Percentiles rank a stretch among this genome's conserved stretches.
Evolutionary conservation across 805 yeast genomes (phyloP).

Genomic region (Candida easanensis): DNA sequence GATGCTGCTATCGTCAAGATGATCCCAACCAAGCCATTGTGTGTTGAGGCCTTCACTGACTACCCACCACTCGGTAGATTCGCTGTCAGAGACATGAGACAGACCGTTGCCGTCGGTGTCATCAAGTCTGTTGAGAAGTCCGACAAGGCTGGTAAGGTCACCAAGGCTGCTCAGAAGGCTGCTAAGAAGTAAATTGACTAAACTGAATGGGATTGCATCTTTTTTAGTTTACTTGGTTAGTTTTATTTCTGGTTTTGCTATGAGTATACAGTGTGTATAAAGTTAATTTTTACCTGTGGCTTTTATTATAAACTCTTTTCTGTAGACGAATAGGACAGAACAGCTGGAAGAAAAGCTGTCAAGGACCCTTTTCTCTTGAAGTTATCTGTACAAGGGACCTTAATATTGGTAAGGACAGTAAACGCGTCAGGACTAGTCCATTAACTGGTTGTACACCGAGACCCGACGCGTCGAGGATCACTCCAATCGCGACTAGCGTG

Average conservation of each 20-base stretch:
- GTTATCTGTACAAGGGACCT: too few species aligned
- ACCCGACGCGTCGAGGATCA: constrained; percentile 1
- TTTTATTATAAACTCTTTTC: background rate
- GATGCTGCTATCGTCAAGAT: constrained; percentile 93
- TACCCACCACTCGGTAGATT: constrained; percentile 99
- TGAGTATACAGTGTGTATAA: constrained; percentile 1
- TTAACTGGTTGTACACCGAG: too few species aligned
- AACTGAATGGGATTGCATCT: constrained; percentile 53
- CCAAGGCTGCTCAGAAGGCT: constrained; percentile 78
- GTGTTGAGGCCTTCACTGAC: constrained; percentile 93
- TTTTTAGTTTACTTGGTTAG: background rate
- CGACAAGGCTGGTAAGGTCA: constrained; percentile 86
- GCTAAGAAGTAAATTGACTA: constrained; percentile 53
- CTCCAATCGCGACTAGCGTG: too few species aligned
- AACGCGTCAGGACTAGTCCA: too few species aligned
- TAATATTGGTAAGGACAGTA: too few species aligned
- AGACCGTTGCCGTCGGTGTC: constrained; percentile 84
- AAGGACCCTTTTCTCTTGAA: too few species aligned
- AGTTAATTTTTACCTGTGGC: constrained; percentile 4
- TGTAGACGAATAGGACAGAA: too few species aligned
- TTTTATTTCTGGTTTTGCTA: constrained; percentile 1
- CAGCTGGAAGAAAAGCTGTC: too few species aligned
- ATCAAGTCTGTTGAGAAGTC: constrained; percentile 91
- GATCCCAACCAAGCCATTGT: constrained; percentile 89
- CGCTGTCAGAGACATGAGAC: constrained; percentile 99